A percentile compares a stretch with the other conserved stretches of the same genome.
Evolutionary conservation across 495 filamentous ascomycete genomes (phyloP).

Genomic region (Bacidia rubella): DNA sequence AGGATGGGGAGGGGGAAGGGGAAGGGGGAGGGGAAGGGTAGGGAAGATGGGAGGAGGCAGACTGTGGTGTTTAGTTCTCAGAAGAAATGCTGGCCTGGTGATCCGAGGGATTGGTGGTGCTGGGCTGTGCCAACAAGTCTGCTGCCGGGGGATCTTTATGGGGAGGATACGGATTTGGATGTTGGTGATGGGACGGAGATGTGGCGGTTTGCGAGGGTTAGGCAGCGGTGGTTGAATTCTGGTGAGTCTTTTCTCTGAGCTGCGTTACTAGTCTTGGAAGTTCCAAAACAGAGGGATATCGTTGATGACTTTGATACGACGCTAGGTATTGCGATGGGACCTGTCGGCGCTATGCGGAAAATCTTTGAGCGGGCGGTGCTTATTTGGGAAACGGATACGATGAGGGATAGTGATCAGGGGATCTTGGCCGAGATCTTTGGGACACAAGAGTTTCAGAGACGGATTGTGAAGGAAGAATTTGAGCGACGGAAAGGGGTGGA

Average conservation of each 20-base stretch:
- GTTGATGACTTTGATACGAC: too few relatives aligned
- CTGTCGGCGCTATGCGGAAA: constrained; percentile 4
- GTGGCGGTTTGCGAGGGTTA: neutral
- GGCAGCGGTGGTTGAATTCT: neutral
- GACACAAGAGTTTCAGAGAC: constrained; percentile 6
- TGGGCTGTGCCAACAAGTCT: constrained; percentile 3
- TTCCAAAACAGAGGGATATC: too few relatives aligned
- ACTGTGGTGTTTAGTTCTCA: constrained; percentile 7
- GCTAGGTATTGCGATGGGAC: constrained; percentile 9
- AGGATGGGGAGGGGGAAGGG: neutral
- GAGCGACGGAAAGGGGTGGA: neutral
- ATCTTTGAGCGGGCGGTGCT: constrained; percentile 3
- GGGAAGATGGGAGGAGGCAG: neutral
- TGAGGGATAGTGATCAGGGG: constrained; percentile 5
- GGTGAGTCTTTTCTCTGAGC: too few relatives aligned
- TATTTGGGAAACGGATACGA: neutral
- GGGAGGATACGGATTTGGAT: constrained; percentile 7
- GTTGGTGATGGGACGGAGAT: neutral
- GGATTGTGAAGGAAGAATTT: neutral
- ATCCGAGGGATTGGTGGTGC: constrained; percentile 1
- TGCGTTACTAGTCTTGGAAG: too few relatives aligned
- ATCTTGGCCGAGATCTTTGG: constrained; percentile 8
- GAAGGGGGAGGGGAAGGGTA: neutral
- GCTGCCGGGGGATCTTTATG: constrained; percentile 7
- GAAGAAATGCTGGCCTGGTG: constrained; percentile 12